Base-by-base conservation (phyloP, 1,139 yeast genomes). In the Pichiaceae sp. region DNA sequence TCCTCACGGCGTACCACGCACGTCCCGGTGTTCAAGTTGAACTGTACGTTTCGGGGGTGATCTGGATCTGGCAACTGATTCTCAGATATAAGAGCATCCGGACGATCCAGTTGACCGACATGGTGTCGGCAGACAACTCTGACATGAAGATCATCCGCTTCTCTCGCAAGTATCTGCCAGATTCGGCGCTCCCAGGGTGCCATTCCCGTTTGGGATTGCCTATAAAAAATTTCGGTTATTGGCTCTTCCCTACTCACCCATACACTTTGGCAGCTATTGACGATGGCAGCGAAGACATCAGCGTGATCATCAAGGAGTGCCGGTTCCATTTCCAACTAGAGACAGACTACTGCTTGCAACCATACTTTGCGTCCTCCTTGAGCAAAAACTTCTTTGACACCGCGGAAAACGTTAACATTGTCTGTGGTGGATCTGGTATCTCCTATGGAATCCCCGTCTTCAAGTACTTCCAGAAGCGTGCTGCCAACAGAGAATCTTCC, bases 361-460 rank as follows among this genome's bases (percentile, higher is more conserved):
- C 64, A 8, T 41, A 36, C 31, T 52, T 49, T 31, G 36, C 37
- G 17, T 49, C 56, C 4, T 50, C 78, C 0, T 59, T 70, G 33
- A 54, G 68, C 26, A 47, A 58, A 7, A 51, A 49, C 26, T 62
- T 62, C 32, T 57, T 58, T 39, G 53, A 53, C 32, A 63, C 75
- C 1, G 77, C 75, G 0, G 70, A 70, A 30, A 66, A 72, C 36
- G 72, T 78, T 0, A 56, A 70, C 8, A 68, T 86, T 7, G 58
- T 86, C 3, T 82, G 87, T 26, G 96, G 96, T 7, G 96, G 96
- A 0, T 75, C 94, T 0, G 96, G 96, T 0, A 70, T 87, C 4
- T 79, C 95, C 0, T 73, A 76, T 48, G 91, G 85, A 0, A 60
- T 85, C 2, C 84, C 94, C 0, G 43, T 81, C 3, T 65, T 59